These are phyloP conservation scores for Alnus rubra DNA, from an alignment of 306 rosid species.

Conservation along the genomic window DNA sequence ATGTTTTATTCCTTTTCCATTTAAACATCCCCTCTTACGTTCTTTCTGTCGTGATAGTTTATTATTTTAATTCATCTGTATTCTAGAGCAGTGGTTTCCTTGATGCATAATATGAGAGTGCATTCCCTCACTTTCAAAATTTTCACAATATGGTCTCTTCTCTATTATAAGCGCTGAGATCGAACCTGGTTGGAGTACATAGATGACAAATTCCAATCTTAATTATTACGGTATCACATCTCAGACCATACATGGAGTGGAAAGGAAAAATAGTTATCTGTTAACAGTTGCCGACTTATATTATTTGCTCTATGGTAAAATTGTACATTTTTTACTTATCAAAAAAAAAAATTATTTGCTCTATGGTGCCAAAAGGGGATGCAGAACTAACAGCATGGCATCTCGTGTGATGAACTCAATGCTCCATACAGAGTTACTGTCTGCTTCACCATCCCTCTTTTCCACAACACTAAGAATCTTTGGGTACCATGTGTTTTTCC, in stretches of 20 bases:
- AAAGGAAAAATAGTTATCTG: neutral
- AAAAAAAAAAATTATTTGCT: no score
- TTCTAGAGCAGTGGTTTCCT: neutral
- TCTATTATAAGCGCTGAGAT: neutral
- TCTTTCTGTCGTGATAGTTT: neutral
- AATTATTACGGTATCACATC: neutral
- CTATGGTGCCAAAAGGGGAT: no score
- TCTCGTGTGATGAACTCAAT: no score
- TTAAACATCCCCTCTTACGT: neutral
- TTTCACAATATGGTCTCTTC: neutral
- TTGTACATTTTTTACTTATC: no score
- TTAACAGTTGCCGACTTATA: no score
- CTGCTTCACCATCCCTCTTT: no score
- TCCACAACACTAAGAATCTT: no score
- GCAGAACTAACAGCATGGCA: no score
- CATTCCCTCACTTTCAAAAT: neutral
- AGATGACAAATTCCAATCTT: neutral
- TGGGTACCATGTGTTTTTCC: no score
- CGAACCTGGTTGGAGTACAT: neutral
- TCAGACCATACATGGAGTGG: neutral
- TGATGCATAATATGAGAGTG: neutral
- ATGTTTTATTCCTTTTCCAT: neutral
- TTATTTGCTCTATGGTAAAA: no score
- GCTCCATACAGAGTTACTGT: no score
- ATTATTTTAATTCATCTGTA: neutral